Evolutionary conservation across 805 yeast species (phyloP).

Genomic region (Candida koratica): DNA sequence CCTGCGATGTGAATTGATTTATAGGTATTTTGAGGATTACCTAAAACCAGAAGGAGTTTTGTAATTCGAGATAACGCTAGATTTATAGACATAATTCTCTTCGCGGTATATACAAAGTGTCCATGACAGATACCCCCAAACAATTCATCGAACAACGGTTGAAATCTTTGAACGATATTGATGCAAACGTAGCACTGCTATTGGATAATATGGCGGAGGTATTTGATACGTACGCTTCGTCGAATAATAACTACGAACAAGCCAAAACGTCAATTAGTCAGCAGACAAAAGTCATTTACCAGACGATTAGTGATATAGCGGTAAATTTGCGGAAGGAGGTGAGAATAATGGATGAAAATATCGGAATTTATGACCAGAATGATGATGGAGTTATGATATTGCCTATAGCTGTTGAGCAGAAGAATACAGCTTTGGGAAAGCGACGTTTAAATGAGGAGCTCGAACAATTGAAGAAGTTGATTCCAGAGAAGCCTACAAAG

Average conservation of each 20-base stretch:
- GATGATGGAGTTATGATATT: slow-evolving; percentile 49
- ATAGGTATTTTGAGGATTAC: slow-evolving; percentile 63
- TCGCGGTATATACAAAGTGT: not conserved
- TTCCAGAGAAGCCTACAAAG: slow-evolving; percentile 13
- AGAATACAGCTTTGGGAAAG: slow-evolving; percentile 64
- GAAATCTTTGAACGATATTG: slow-evolving; percentile 50
- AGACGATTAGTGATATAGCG: slow-evolving; percentile 54
- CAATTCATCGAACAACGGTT: slow-evolving; percentile 47
- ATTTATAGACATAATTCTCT: slow-evolving; percentile 22
- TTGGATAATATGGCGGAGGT: slow-evolving; percentile 48
- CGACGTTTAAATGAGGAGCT: slow-evolving; percentile 52
- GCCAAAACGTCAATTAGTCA: slow-evolving; percentile 38
- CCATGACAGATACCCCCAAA: not conserved
- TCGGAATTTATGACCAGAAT: slow-evolving; percentile 44
- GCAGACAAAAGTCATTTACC: slow-evolving; percentile 48
- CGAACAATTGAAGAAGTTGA: slow-evolving; percentile 15
- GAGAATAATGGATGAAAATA: slow-evolving; percentile 56
- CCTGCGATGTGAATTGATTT: slow-evolving; percentile 90
- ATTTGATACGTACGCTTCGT: slow-evolving; percentile 38
- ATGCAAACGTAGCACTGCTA: slow-evolving; percentile 48
- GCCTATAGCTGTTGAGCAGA: slow-evolving; percentile 66
- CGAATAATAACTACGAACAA: slow-evolving; percentile 18
- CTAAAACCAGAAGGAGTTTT: slow-evolving; percentile 40
- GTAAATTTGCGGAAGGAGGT: slow-evolving; percentile 63
- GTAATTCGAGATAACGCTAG: slow-evolving; percentile 34